Conservation (phyloP, 2,329 filamentous ascomycete genomes). For the Lojkania enalia region DNA sequence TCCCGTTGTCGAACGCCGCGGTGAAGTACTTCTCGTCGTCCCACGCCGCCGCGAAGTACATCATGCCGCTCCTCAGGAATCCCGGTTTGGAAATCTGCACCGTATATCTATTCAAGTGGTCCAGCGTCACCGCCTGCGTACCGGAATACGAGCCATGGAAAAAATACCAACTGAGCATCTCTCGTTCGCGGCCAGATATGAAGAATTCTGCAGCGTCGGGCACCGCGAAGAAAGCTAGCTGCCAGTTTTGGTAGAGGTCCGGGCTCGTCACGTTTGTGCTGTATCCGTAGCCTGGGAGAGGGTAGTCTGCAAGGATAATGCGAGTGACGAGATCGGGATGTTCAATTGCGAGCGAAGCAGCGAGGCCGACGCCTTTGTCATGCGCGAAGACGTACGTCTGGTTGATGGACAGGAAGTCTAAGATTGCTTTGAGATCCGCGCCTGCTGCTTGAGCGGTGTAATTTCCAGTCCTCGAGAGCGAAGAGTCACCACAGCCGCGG, state of each 20-base stretch:
- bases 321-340: constrained; percentile 42
- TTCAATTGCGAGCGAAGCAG: constrained; percentile 46
- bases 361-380: constrained; percentile 52
- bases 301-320: constrained; percentile 47
- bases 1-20: constrained; percentile 21
- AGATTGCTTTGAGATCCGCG: constrained; percentile 24
- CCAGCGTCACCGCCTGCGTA: constrained; percentile 41
- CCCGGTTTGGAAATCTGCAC: constrained; percentile 50
- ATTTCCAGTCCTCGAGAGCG: constrained; percentile 44
- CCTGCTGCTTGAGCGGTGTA: constrained; percentile 47
- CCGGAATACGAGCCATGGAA: constrained; percentile 52
- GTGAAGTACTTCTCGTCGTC: constrained; percentile 46
- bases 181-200: constrained; percentile 47
- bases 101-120: constrained; percentile 47
- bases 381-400: constrained; percentile 49
- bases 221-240: constrained; percentile 51
- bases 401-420: constrained; percentile 32
- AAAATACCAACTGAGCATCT: constrained; percentile 54
- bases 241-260: constrained; percentile 45
- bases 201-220: constrained; percentile 54
- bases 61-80: constrained; percentile 48
- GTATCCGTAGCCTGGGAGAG: constrained; percentile 50
- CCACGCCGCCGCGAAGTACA: constrained; percentile 42
- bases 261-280: constrained; percentile 38
- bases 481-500: constrained; percentile 31